Base-by-base conservation (phyloP, 306 rosid genomes). In the Lupinus albus region DNA sequence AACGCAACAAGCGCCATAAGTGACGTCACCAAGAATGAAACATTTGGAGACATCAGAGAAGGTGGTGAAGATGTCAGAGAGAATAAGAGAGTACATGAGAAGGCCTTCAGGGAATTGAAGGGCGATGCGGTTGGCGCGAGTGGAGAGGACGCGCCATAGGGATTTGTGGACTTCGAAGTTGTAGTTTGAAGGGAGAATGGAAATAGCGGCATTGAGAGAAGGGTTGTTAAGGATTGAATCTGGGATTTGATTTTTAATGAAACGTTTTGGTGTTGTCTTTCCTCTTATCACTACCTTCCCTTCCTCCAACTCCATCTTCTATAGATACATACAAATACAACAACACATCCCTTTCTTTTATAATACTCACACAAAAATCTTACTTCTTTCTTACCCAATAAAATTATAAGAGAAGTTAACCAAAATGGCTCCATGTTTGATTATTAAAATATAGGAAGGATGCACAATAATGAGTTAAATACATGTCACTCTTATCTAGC, bases 81-180 rank as follows among this genome's bases (percentile, higher is more conserved):
- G 84, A 8, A 82, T 77, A 10, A 91, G 84, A 17, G 97, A 88
- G 77, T 86, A 91, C 95, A 91, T 91, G 75, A 91, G 97, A 54
- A 91, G 95, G 28, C 97, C 97, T 69, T 91, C 97, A 0, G 97
- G 95, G 45, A 88, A 87, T 55, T 88, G 95, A 16, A 91, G 93
- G 9, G 95, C 95, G 17, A 91, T 81, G 50, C 87, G 86, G 57
- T 84, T 69, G 61, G 95, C 86, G 3, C 55, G 16, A 0, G 89
- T 63, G 75, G 97, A 91, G 52, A 75, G 82, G 17, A 88, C 85
- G 9, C 95, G 97, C 95, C 88, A 91, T 33, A 91, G 82, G 58
- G 81, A 85, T 60, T 91, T 91, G 86, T 91, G 97, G 51, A 91
- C 87, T 76, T 91, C 97, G 73, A 88, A 91, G 67, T 82, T 87